Conservation (phyloP, 495 filamentous ascomycete species). For the Glarea lozoyensis region DNA sequence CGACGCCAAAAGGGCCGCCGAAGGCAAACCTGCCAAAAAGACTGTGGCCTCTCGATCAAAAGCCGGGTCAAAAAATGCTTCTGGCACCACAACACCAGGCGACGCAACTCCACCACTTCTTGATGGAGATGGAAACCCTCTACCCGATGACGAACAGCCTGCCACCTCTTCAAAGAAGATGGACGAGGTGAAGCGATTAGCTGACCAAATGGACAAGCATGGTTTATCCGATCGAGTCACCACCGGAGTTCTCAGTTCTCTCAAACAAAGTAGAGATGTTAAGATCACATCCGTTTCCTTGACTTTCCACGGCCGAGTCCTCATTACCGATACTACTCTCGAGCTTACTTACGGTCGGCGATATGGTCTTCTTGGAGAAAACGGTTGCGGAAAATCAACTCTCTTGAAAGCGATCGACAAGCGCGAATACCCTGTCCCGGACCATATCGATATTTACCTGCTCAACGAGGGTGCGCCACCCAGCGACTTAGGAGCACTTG, state of each 20-base stretch:
- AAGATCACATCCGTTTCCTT: constrained; percentile 92
- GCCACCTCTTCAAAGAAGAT: constrained; percentile 63
- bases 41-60: constrained; percentile 59
- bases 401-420: constrained; percentile 87
- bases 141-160: constrained; percentile 44
- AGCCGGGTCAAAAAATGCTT: constrained; percentile 54
- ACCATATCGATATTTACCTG: constrained; percentile 97
- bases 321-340: constrained; percentile 85
- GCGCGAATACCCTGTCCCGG: constrained; percentile 91
- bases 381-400: constrained; percentile 98
- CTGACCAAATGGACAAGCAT: constrained; percentile 87
- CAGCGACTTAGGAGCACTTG: constrained; percentile 78
- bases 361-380: constrained; percentile 94
- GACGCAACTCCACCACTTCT: constrained; percentile 54
- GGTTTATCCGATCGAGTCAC: constrained; percentile 97
- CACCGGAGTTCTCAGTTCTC: constrained; percentile 88
- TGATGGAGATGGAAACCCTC: constrained; percentile 50
- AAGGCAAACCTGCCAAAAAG: constrained; percentile 61
- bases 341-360: constrained; percentile 89
- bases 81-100: constrained; percentile 58
- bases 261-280: constrained; percentile 76
- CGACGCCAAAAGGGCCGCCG: constrained; percentile 86
- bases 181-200: constrained; percentile 63
- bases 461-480: constrained; percentile 96
- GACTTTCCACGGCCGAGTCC: constrained; percentile 95